Base-by-base conservation (phyloP, 2,329 filamentous ascomycete species). In the Botryosphaeria agaves region DNA sequence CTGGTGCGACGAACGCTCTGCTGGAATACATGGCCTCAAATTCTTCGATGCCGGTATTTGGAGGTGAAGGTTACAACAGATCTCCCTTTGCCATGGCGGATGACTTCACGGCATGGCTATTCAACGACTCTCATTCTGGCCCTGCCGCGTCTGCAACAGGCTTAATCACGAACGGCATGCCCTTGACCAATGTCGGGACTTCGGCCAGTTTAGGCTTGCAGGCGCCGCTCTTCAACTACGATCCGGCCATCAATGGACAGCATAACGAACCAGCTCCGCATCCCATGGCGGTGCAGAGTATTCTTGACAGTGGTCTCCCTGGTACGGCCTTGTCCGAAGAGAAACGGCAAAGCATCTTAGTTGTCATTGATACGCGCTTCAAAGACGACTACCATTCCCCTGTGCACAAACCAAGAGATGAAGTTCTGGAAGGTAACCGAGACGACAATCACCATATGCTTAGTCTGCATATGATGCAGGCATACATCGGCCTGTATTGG, bases 401-500 rank as follows among this genome's bases (percentile, higher is more conserved):
- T 0, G 66, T 79, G 17, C 72, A 78, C 37, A 75, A 76, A 38
- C 72, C 76, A 37, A 83, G 84, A 45, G 80, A 82, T 29, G 69
- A 66, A 29, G 69, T 94, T 16, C 59, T 92, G 33, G 74, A 83
- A 17, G 87, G 85, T 9, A 74, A 92, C 44, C 70, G 78, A 31
- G 70, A 74, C 32, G 59, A 63, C 28, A 59, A 67, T 26, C 52
- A 53, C 17, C 72, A 76, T 42, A 64, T 72, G 4, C 59, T 95
- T 37, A 92, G 87, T 51, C 65, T 85, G 43, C 73, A 78, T 44
- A 94, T 93, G 82, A 91, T 95, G 79, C 83, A 94, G 54, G 77
- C 76, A 3, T 95, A 94, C 46, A 84, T 92, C 40, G 70, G 75
- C 7, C 92, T 84, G 2, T 98, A 91, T 52, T 98, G 89, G 89